Evolutionary conservation across 192 early-diverging fungal species (phyloP).

Genomic region (Allomyces arbusculus): DNA sequence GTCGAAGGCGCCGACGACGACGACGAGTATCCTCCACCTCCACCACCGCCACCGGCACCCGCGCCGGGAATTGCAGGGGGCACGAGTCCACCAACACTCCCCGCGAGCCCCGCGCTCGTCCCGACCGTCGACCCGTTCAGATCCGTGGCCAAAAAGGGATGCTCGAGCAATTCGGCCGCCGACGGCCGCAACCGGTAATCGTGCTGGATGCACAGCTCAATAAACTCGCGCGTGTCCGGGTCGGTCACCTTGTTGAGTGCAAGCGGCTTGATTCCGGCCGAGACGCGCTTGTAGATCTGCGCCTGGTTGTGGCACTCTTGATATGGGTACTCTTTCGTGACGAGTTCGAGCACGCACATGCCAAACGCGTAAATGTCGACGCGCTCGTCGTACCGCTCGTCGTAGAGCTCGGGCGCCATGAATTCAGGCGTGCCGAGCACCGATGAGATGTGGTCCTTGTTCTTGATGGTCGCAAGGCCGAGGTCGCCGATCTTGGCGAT

Average conservation of each 20-base stretch:
- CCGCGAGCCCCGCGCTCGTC: too few species aligned
- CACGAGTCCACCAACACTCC: too few species aligned
- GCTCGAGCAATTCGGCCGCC: constrained; percentile 20
- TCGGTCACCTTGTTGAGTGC: constrained; percentile 22
- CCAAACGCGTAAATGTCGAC: constrained; percentile 84
- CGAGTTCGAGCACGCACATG: constrained; percentile 51
- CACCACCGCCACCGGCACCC: too few species aligned
- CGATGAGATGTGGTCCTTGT: constrained; percentile 41
- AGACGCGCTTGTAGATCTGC: constrained; percentile 66
- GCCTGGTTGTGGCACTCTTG: constrained; percentile 64
- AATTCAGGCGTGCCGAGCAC: constrained; percentile 66
- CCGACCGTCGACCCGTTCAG: too few species aligned
- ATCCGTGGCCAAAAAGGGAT: constrained; percentile 17
- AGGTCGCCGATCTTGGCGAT: constrained; percentile 76
- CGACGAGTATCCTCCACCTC: too few species aligned
- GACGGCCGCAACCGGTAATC: constrained; percentile 18
- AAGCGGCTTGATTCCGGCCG: constrained; percentile 24
- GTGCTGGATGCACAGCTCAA: constrained; percentile 24
- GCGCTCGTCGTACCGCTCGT: constrained; percentile 69
- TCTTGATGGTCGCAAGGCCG: constrained; percentile 47
- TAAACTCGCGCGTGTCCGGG: constrained; percentile 20
- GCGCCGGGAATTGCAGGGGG: too few species aligned
- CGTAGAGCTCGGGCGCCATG: constrained; percentile 81
- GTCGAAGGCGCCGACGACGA: too few species aligned
- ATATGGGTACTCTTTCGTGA: constrained; percentile 53